These are phyloP conservation scores for Aspergillus sp. DNA, from an alignment of 2,329 filamentous ascomycete genomes.

Conservation along the genomic window DNA sequence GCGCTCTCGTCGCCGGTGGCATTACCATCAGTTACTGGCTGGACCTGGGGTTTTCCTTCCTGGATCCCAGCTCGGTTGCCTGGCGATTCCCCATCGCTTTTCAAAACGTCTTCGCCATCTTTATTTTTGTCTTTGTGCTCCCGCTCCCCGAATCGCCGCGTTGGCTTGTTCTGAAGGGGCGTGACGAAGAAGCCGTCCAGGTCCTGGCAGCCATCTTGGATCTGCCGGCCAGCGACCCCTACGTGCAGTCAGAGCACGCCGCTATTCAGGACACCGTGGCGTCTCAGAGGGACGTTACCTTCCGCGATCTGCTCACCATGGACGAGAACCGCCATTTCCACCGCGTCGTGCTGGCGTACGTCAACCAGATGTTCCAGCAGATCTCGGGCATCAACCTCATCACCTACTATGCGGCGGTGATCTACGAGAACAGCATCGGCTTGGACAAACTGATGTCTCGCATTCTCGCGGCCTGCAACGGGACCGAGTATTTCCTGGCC, in stretches of 20 bases:
- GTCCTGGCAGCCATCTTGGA: conserved; percentile 41
- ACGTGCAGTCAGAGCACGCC: conserved; percentile 39
- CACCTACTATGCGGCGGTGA: conserved; percentile 37
- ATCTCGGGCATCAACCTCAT: conserved; percentile 38
- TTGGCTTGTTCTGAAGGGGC: conserved; percentile 49
- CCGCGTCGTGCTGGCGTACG: conserved; percentile 46
- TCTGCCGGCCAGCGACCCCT: conserved; percentile 36
- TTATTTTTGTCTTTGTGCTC: conserved; percentile 42
- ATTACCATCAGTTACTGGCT: conserved; percentile 44
- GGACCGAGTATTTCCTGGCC: conserved; percentile 46
- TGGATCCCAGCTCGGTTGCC: conserved; percentile 38
- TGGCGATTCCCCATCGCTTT: conserved; percentile 51
- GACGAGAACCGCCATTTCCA: conserved; percentile 48
- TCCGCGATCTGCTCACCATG: conserved; percentile 52
- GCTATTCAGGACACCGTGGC: conserved; percentile 46
- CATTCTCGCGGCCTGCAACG: conserved; percentile 45
- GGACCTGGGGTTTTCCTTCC: conserved; percentile 44
- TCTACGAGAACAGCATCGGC: conserved; percentile 35
- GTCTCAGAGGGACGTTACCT: conserved; percentile 42
- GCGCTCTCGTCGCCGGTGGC: conserved; percentile 43
- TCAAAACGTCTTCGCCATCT: conserved; percentile 47
- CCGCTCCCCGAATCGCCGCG: conserved; percentile 49
- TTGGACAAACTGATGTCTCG: conserved; percentile 34
- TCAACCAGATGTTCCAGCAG: conserved; percentile 49
- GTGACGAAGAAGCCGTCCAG: conserved; percentile 42